Evolutionary conservation across 176 grass and related monocot species (phyloP).

Genomic region (Triticum urartu): DNA sequence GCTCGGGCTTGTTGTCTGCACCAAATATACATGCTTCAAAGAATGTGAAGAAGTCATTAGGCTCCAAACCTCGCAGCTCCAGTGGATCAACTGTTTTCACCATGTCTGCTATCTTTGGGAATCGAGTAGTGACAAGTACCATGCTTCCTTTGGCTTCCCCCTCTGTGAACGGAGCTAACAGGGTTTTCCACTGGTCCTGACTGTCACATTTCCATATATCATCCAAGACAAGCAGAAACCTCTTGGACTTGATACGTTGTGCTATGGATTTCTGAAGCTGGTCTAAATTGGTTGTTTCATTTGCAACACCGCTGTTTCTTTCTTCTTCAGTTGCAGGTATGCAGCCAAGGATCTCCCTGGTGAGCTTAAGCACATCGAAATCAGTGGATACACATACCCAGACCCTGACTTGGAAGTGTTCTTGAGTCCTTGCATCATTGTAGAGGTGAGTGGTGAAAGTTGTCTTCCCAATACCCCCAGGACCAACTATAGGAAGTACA

Average conservation of each 20-base stretch:
- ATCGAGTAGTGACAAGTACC: background rate
- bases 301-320: background rate
- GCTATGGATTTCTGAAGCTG: background rate
- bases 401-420: rapidly evolving
- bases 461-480: background rate
- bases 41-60: background rate
- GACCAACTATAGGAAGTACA: background rate
- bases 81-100: background rate
- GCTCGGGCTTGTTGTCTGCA: background rate
- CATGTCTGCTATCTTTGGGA: background rate
- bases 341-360: background rate
- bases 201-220: background rate
- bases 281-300: background rate
- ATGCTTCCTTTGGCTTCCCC: background rate
- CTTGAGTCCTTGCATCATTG: background rate
- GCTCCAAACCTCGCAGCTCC: background rate
- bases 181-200: background rate
- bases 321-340: background rate
- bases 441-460: background rate
- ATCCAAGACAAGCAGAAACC: background rate
- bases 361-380: too few relatives aligned
- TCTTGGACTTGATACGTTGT: background rate
- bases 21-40: background rate
- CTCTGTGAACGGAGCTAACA: background rate
- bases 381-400: background rate